A percentile compares a stretch with the other conserved stretches of the same genome.
Conservation (phyloP, 192 early-diverging fungal species). For the Mortierella hygrophila region DNA sequence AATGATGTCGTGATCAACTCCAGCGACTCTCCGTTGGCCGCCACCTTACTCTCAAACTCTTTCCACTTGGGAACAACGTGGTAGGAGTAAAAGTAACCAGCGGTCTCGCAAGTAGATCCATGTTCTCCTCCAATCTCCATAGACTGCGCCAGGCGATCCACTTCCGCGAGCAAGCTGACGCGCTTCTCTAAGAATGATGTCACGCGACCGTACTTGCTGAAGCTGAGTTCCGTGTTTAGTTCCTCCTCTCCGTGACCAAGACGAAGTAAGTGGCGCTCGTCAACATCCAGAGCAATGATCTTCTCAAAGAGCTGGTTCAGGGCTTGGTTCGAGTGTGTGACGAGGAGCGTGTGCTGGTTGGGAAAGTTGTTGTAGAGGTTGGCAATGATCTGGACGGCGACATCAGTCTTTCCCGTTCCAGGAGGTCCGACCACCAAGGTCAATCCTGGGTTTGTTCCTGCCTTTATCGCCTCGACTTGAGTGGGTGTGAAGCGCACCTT, state of each 20-base stretch:
- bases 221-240: conserved; percentile 82
- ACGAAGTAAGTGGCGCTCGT: conserved; percentile 92
- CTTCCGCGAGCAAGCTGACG: conserved; percentile 76
- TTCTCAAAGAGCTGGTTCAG: conserved; percentile 99
- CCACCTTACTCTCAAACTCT: conserved; percentile 21
- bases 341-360: conserved; percentile 88
- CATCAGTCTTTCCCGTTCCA: conserved; percentile 98
- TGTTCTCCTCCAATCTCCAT: conserved; percentile 86
- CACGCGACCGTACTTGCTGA: conserved; percentile 94
- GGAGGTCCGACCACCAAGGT: conserved; percentile 98
- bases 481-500: conserved; percentile 86
- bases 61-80: conserved; percentile 85
- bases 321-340: conserved; percentile 99
- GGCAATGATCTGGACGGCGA: conserved; percentile 96
- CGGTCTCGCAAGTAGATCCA: conserved; percentile 93
- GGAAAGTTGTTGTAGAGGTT: conserved; percentile 96
- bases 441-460: conserved; percentile 89
- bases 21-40: conserved; percentile 28
- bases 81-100: conserved; percentile 87
- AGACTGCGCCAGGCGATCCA: conserved; percentile 82
- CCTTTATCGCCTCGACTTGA: conserved; percentile 89
- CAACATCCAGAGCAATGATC: conserved; percentile 91
- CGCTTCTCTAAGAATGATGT: conserved; percentile 93
- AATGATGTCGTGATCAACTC: conserved; percentile 70
- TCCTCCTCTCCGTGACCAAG: conserved; percentile 97